Conservation (phyloP, 805 yeast species). For the Danielozyma ontarioensis region DNA sequence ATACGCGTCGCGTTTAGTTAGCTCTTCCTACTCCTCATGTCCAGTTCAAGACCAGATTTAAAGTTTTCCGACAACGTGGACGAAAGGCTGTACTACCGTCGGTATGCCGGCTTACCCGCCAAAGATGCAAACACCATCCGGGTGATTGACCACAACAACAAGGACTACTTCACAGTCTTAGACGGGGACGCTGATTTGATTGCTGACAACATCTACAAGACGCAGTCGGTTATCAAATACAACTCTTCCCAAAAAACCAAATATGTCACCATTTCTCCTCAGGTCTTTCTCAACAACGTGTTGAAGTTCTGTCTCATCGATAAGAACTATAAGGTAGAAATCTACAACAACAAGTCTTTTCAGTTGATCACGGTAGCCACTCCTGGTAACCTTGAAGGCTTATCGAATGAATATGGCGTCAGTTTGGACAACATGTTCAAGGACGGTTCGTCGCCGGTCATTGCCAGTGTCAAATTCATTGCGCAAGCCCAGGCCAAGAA, state of each 20-base stretch:
- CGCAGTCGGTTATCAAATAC: conserved; percentile 73
- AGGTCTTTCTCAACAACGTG: conserved; percentile 59
- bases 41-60: conserved; percentile 41
- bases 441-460: conserved; percentile 36
- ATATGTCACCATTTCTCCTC: conserved; percentile 73
- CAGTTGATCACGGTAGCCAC: conserved; percentile 58
- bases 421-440: conserved; percentile 59
- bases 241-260: conserved; percentile 38
- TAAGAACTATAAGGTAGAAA: conserved; percentile 70
- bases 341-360: conserved; percentile 65
- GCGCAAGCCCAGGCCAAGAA: conserved; percentile 37
- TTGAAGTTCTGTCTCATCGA: conserved; percentile 65
- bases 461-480: conserved; percentile 32
- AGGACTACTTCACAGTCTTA: conserved; percentile 74
- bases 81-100: conserved; percentile 38
- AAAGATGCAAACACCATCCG: conserved; percentile 53
- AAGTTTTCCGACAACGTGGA: conserved; percentile 38
- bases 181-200: conserved; percentile 73
- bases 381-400: conserved; percentile 79
- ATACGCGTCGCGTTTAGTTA: too few species aligned
- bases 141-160: conserved; percentile 63
- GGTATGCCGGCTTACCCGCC: conserved; percentile 44
- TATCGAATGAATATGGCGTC: conserved; percentile 31
- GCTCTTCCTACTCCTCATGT: too few species aligned
- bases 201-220: conserved; percentile 80